Evolutionary conservation across 768 basidiomycete genomes (phyloP).

Genomic region (Leccinum subgranulosum): DNA sequence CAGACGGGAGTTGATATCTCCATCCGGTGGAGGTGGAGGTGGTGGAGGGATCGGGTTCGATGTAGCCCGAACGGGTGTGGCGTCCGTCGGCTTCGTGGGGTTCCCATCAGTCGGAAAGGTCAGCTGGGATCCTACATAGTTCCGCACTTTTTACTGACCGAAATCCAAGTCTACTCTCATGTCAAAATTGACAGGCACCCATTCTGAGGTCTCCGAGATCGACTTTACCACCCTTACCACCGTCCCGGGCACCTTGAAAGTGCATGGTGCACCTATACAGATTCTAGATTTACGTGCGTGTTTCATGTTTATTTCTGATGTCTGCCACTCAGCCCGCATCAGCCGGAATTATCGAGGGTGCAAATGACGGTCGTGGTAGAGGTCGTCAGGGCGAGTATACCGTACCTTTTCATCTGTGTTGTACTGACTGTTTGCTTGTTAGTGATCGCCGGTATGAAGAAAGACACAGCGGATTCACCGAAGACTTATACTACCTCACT

Average conservation of each 20-base stretch:
- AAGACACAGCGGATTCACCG: neutral
- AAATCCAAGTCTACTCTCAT: conserved; percentile 76
- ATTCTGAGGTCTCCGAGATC: conserved; percentile 93
- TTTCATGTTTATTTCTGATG: neutral
- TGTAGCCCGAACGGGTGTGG: conserved; percentile 96
- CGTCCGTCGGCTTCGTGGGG: conserved; percentile 90
- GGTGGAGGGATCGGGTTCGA: conserved; percentile 93
- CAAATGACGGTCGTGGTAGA: conserved; percentile 92
- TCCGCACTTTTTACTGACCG: conserved; percentile 3
- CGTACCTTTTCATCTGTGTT: conserved; percentile 17
- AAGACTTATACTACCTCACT: conserved; percentile 3
- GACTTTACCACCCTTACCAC: conserved; percentile 97
- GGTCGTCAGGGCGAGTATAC: conserved; percentile 79
- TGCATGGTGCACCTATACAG: conserved; percentile 95
- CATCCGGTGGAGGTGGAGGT: conserved; percentile 76
- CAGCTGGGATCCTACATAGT: conserved; percentile 6
- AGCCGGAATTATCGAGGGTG: conserved; percentile 98
- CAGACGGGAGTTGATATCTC: conserved; percentile 85
- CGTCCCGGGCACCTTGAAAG: conserved; percentile 90
- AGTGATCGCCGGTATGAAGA: conserved; percentile 74
- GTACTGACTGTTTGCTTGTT: conserved; percentile 3
- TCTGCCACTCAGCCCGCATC: conserved; percentile 16
- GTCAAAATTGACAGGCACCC: conserved; percentile 95
- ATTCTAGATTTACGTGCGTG: conserved; percentile 85
- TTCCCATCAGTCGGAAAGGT: conserved; percentile 97